Percentiles rank a stretch among this genome's conserved stretches.
phyloP scores from a whole-genome alignment of 306 rosid genomes.

The Purshia tridentata region DNA sequence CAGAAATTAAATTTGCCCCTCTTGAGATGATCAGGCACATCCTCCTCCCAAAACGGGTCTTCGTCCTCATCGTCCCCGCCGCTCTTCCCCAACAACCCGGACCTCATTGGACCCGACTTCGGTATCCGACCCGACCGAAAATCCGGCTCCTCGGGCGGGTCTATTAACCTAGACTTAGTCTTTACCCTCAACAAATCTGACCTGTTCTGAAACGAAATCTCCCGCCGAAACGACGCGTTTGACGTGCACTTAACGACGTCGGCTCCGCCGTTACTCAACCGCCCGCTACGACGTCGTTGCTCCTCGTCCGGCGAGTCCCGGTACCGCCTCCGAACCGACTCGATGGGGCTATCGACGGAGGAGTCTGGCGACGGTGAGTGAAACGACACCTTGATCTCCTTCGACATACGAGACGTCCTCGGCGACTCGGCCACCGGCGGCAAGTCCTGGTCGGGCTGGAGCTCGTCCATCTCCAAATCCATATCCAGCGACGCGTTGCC shows the following conservation, averaged over 20 bases:
- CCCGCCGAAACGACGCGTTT: conserved; percentile 58
- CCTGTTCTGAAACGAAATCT: conserved; percentile 44
- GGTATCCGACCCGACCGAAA: conserved; percentile 36
- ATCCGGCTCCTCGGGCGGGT: conserved; percentile 66
- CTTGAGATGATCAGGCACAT: conserved; percentile 56
- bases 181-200: conserved; percentile 47
- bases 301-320: conserved; percentile 34
- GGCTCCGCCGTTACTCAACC: not conserved
- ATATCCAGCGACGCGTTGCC: conserved; percentile 73
- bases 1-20: conserved; percentile 29
- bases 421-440: conserved; percentile 63
- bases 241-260: conserved; percentile 80
- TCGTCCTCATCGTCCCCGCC: conserved; percentile 58
- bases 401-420: conserved; percentile 34
- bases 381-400: conserved; percentile 63
- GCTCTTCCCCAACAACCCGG: conserved; percentile 48
- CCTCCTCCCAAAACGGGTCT: conserved; percentile 78
- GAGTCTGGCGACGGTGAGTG: conserved; percentile 35
- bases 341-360: conserved; percentile 23
- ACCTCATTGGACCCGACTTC: conserved; percentile 57
- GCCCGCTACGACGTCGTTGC: conserved; percentile 10
- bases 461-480: conserved; percentile 97
- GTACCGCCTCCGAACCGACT: conserved; percentile 45
- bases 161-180: conserved; percentile 70
- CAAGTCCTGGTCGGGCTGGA: conserved; percentile 33